A percentile compares a stretch with the other conserved stretches of the same genome.
These are phyloP conservation scores for Populus davidiana DNA, from an alignment of 345 rosid genomes.

Conservation along the genomic window DNA sequence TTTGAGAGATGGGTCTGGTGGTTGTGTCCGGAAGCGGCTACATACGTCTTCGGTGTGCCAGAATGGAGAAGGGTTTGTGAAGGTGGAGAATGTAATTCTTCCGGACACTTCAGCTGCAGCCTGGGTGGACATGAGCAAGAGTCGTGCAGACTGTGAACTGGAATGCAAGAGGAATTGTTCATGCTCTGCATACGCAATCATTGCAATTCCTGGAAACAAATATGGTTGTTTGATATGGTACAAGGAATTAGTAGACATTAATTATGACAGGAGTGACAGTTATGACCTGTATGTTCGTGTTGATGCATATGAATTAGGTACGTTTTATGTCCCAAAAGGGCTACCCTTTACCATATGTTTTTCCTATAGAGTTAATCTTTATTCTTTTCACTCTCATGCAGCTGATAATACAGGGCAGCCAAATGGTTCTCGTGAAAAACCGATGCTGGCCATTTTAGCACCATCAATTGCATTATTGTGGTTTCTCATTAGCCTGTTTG, in stretches of 20 bases:
- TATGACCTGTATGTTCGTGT: slow-evolving; percentile 10
- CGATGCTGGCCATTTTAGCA: neutral
- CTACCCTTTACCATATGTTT: too few relatives aligned
- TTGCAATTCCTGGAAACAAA: slow-evolving; percentile 6
- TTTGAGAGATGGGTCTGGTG: slow-evolving; percentile 3
- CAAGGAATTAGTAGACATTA: slow-evolving; percentile 1
- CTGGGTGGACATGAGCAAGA: neutral
- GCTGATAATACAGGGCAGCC: neutral
- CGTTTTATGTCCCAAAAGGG: too few relatives aligned
- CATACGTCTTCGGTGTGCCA: neutral
- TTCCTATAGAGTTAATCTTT: neutral
- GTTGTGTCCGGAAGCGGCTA: slow-evolving; percentile 1
- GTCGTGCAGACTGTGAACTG: neutral
- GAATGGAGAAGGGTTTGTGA: neutral
- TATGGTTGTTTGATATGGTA: slow-evolving; percentile 14
- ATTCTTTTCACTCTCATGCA: neutral
- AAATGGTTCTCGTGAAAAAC: neutral
- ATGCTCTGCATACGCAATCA: slow-evolving; percentile 8
- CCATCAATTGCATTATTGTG: neutral
- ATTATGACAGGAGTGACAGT: neutral
- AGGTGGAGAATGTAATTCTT: neutral
- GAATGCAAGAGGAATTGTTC: slow-evolving; percentile 8
- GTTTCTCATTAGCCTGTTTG: neutral
- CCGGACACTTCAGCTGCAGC: neutral
- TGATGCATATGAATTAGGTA: slow-evolving; percentile 17